Evolutionary conservation across 1,284 basidiomycete genomes (phyloP), one percentile per base, ranked within the genome.

Genomic region (Pyrrhoderma noxium): DNA sequence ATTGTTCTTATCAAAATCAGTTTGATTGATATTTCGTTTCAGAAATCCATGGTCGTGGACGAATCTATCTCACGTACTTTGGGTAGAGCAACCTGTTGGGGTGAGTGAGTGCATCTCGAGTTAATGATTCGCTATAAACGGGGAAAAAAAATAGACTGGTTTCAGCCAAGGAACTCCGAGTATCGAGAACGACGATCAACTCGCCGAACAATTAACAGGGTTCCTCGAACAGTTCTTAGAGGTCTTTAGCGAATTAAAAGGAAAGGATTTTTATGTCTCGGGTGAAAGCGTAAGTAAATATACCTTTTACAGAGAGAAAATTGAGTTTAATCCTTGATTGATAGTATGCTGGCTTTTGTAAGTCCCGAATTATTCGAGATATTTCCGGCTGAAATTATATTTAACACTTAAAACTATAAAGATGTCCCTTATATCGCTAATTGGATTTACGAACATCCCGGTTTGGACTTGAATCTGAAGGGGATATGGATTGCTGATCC

Each of bases 21-120:
- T 2, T 36, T 16, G 34, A 45, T 41, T 5, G n/a, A 14, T 14
- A 16, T 40, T 7, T 5, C 38, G n/a, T 22, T 5, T 5, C 34
- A 67, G 65, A 1, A 68, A 68, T 40, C 63, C 55, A 7, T 68
- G 58, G 57, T 62, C 62, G 21, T 77, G 73, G 73, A 70, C 68
- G 3, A 72, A 74, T 53, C 58, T 74, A 45, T 63, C 69, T 3
- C 70, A 72, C 52, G 65, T 74, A 21, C 61, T 76, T 4, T 76
- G 67, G 67, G 67, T 76, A 3, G 74, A 79, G 51, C 75, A 78
- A 54, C 76, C 76, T 0, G 70, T 75, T 19, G 69, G 71, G 9
- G 72, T 72, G n/a, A 63, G 75, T 58, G 62, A n/a, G 19, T 45
- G 39, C 31, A 16, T 11, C 8, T 16, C 14, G 23, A 31, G 5